Conservation (phyloP, 768 basidiomycete species). For the Tulasnella sp. region DNA sequence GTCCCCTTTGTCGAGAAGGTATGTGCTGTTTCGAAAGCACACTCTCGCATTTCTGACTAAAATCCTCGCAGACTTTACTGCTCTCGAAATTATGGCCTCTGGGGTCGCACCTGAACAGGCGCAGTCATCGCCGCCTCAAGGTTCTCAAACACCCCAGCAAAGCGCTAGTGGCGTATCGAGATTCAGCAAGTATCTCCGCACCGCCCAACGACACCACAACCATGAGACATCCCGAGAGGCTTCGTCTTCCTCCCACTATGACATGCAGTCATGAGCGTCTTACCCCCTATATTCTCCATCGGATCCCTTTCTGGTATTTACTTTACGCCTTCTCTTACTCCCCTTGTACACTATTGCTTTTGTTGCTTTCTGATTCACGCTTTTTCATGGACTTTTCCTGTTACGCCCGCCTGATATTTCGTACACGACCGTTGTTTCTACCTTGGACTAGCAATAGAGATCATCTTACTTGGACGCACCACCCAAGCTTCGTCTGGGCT, state of each 20-base stretch:
- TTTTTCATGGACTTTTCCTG: background rate
- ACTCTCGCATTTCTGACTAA: background rate
- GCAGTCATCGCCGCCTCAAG: background rate
- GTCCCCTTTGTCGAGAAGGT: constrained; percentile 92
- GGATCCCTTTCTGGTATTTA: background rate
- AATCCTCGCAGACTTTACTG: constrained; percentile 17
- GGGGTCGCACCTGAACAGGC: constrained; percentile 23
- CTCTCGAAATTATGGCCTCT: constrained; percentile 25
- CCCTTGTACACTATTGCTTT: background rate
- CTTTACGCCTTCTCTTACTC: background rate
- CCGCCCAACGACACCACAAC: constrained; percentile 23
- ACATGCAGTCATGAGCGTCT: background rate
- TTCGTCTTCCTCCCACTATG: background rate
- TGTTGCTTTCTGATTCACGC: background rate
- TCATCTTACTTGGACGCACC: background rate
- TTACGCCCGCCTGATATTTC: background rate
- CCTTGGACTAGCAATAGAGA: background rate
- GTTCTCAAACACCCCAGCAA: constrained; percentile 7
- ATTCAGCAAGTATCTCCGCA: constrained; percentile 22
- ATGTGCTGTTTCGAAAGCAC: constrained; percentile 29
- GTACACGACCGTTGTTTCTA: background rate
- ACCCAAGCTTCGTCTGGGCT: background rate
- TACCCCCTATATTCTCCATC: background rate
- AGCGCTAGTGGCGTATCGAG: background rate
- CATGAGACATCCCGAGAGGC: background rate